These are phyloP conservation scores for Pyrus pyrifolia DNA, from an alignment of 306 rosid genomes.

Conservation along the genomic window DNA sequence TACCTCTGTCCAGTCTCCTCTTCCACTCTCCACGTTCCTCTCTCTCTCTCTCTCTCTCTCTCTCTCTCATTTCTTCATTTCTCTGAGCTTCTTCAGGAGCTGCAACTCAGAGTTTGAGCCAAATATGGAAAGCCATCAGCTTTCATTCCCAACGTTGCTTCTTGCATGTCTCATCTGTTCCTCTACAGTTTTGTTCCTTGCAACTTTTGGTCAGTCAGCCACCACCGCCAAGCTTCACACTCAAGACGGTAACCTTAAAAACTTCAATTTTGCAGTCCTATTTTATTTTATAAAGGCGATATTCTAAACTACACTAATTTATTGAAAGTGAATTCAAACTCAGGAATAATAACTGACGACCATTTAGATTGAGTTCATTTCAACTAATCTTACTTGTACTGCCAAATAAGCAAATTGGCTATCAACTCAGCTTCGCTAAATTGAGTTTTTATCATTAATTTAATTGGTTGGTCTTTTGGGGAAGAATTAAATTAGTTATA, in stretches of 20 bases:
- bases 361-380: not conserved
- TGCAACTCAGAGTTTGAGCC: not conserved
- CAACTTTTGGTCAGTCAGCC: constrained; percentile 35
- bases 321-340: too few relatives aligned
- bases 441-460: not conserved
- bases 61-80: not conserved
- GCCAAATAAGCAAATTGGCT: not conserved
- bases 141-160: constrained; percentile 15
- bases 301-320: too few relatives aligned
- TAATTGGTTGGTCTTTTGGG: not conserved
- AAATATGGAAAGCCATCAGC: constrained; percentile 26
- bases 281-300: too few relatives aligned
- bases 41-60: not conserved
- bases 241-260: constrained; percentile 43
- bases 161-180: constrained; percentile 27
- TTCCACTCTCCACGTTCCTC: not conserved
- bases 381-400: not conserved
- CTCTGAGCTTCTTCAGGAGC: not conserved
- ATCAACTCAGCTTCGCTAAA: not conserved
- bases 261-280: too few relatives aligned
- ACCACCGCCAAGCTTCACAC: constrained; percentile 47
- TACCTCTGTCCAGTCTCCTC: not conserved
- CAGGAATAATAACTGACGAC: too few relatives aligned
- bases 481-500: not conserved
- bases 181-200: constrained; percentile 23